Evolutionary conservation across 768 basidiomycete genomes (phyloP), one percentile per base, ranked within the genome.

Genomic region (Thelephora aurantiotincta): DNA sequence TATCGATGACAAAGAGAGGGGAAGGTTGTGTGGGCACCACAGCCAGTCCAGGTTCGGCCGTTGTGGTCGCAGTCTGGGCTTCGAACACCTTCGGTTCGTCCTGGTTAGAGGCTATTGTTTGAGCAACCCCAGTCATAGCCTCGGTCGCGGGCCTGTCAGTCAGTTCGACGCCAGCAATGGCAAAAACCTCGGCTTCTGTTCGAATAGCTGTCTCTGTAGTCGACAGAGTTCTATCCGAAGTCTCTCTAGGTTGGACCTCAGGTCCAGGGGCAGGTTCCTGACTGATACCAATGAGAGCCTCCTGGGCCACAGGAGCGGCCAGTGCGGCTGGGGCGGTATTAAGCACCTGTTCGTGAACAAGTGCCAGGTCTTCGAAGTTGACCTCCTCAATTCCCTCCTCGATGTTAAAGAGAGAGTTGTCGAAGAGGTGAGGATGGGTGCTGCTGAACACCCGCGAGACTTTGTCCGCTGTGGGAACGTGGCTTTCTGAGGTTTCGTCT

Each of bases 391-490:
- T 49, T 0, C 54, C 52, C 46, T 57, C 55, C 3, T 44, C 44
- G 13, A 52, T 53, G 2, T 57, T 56, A 6, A 30, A 30, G 26
- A 51, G 50, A 11, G 36, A 43, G 2, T 46, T 51, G 11, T 35
- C 49, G 9, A 50, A 43, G 1, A 36, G 48, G 2, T 52, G 48
- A 13, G 38, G 35, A 6, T 48, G 43, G 2, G 49, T 51, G 34
- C 61, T 68, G 50, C 71, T 74, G 64, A 88, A 87, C 1, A 88
- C 68, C 2, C 69, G 74, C 23, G 72, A 64, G 20, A 89, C 74
- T 9, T 66, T 70, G n/a, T 80, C 74, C 0, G 83, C 82, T 3
- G 84, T 88, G 5, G 86, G 84, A 4, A 75, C 67, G 60, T 77
- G 73, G 42, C 70, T 75, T 37, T 69, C 54, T 45, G 76, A 70